phyloP scores from a whole-genome alignment of 2,329 filamentous ascomycete species.

The Paecilomyces variotii region DNA sequence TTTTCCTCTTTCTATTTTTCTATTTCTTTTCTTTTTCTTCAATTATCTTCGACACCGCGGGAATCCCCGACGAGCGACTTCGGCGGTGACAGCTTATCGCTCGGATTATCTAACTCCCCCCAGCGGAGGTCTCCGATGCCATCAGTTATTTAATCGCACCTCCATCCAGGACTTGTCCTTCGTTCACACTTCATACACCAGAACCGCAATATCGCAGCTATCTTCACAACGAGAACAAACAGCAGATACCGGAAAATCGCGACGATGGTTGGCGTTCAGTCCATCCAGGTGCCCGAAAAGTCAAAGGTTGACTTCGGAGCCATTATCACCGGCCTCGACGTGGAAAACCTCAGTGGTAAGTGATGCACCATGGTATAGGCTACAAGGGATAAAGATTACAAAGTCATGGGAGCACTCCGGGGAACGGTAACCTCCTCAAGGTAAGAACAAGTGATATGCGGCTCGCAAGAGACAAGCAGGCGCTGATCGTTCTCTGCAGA shows the following conservation, averaged over 20 bases:
- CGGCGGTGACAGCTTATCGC: neutral
- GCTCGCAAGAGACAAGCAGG: neutral
- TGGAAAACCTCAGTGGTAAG: slow-evolving; percentile 57
- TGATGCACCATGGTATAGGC: slow-evolving; percentile 9
- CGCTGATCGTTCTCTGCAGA: slow-evolving; percentile 34
- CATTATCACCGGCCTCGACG: slow-evolving; percentile 48
- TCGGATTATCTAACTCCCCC: neutral
- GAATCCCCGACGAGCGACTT: neutral
- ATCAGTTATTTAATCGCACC: neutral
- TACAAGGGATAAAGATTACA: slow-evolving; percentile 9
- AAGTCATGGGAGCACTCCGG: slow-evolving; percentile 46
- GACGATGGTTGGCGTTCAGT: slow-evolving; percentile 9
- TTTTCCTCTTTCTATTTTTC: neutral
- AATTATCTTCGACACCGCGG: neutral
- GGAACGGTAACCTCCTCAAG: slow-evolving; percentile 52
- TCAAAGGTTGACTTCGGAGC: slow-evolving; percentile 53
- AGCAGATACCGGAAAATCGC: neutral
- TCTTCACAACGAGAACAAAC: too few relatives aligned
- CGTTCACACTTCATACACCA: neutral
- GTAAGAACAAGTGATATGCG: slow-evolving; percentile 9
- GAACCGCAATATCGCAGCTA: neutral
- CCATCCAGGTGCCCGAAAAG: slow-evolving; percentile 16
- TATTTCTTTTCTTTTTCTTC: too few relatives aligned
- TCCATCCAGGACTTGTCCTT: neutral
- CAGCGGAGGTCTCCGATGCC: neutral